Percentiles rank a stretch among this genome's conserved stretches.
phyloP scores from a whole-genome alignment of 163 green algal genomes.

The Scenedesmus sp. region DNA sequence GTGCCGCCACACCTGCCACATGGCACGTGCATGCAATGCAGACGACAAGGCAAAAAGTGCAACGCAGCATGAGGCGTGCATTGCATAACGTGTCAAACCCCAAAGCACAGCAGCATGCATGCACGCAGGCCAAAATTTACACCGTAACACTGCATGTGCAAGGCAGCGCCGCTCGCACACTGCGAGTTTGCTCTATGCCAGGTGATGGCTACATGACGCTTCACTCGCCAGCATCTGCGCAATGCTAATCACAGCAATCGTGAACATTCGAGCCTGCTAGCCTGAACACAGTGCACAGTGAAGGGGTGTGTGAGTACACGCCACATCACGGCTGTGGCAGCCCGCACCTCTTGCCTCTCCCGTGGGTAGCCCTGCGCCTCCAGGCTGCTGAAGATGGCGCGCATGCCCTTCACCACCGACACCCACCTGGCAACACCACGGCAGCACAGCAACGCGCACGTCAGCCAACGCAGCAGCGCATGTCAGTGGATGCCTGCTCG shows the following conservation, averaged over 20 bases:
- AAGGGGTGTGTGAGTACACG: neutral
- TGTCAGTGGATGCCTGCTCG: no score
- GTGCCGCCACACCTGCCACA: conserved; percentile 78
- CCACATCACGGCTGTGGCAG: neutral
- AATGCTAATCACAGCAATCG: neutral
- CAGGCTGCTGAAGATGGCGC: conserved; percentile 76
- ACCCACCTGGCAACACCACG: conserved; percentile 62
- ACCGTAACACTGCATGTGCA: neutral
- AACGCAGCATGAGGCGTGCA: no score
- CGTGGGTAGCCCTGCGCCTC: conserved; percentile 76
- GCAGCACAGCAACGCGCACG: neutral
- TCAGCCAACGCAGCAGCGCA: neutral
- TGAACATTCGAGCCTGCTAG: no score
- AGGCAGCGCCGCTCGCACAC: neutral
- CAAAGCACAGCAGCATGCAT: no score
- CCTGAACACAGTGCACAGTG: no score
- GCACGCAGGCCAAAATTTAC: no score
- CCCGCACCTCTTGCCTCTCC: conserved; percentile 64
- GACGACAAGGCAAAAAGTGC: no score
- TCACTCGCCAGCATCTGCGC: neutral
- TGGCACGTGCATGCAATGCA: neutral
- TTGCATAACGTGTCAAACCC: neutral
- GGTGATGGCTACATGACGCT: neutral
- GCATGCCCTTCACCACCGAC: conserved; percentile 79
- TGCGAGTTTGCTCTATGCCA: no score